Percentiles rank a stretch among this genome's conserved stretches.
Evolutionary conservation across 2,329 filamentous ascomycete species (phyloP).

Genomic region (Fusarium sp.): DNA sequence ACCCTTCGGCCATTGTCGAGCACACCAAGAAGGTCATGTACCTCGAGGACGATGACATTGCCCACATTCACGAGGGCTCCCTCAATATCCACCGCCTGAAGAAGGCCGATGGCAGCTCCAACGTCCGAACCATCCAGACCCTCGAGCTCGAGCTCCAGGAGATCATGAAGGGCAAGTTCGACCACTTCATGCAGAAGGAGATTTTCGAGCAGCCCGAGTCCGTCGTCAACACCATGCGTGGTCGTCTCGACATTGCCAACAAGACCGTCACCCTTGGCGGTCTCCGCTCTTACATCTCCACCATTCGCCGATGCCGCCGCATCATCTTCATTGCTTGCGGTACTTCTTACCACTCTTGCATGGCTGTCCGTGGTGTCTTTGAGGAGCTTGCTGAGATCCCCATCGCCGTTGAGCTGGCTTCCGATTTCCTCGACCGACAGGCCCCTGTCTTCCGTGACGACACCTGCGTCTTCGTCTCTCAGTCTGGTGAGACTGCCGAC

Average conservation of each 20-base stretch:
- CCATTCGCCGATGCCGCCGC: conserved; percentile 94
- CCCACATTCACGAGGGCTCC: conserved; percentile 98
- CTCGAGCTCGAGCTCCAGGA: conserved; percentile 98
- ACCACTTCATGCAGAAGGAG: conserved; percentile 99
- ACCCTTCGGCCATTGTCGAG: conserved; percentile 97
- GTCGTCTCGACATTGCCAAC: conserved; percentile 92
- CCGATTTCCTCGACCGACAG: conserved; percentile 96
- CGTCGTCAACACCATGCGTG: conserved; percentile 99
- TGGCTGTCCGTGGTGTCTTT: conserved; percentile 97
- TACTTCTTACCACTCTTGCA: conserved; percentile 98
- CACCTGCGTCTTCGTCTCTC: conserved; percentile 98
- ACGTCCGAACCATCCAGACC: conserved; percentile 97
- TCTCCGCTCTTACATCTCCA: conserved; percentile 93
- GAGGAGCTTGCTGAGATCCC: conserved; percentile 98
- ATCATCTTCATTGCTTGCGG: conserved; percentile 99
- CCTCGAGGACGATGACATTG: conserved; percentile 99
- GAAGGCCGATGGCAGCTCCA: conserved; percentile 96
- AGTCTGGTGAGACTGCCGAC: conserved; percentile 98
- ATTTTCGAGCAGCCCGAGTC: conserved; percentile 99
- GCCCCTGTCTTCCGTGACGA: conserved; percentile 99
- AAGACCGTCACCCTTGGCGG: conserved; percentile 96
- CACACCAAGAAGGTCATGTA: conserved; percentile 99
- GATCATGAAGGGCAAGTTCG: conserved; percentile 99
- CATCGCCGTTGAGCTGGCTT: conserved; percentile 95
- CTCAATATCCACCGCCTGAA: conserved; percentile 98